Conservation (phyloP, 148 eudicot genomes). For the Camellia sinensis region DNA sequence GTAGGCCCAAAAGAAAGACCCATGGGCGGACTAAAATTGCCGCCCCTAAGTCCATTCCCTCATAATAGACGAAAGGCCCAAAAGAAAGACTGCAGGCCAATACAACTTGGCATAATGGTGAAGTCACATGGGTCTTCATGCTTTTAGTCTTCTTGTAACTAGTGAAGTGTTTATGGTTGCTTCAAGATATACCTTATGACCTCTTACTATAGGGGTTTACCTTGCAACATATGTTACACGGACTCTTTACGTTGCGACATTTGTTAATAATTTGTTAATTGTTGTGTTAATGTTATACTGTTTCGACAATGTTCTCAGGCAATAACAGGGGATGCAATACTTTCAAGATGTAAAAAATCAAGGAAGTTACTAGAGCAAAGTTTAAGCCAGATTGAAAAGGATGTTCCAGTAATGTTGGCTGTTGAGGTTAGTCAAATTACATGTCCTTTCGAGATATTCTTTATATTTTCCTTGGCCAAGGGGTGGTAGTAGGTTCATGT, state of each 20-base stretch:
- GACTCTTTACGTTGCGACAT: background rate
- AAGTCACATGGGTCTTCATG: background rate
- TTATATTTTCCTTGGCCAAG: background rate
- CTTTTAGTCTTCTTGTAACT: background rate
- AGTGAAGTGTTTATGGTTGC: background rate
- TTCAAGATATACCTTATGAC: background rate
- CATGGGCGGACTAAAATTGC: too few species aligned
- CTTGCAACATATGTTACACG: background rate
- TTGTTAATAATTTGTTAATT: background rate
- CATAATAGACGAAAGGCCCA: background rate
- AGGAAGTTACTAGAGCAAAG: conserved; percentile 48
- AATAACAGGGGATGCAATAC: conserved; percentile 56
- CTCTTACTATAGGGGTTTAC: background rate
- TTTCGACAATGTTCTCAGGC: conserved; percentile 48
- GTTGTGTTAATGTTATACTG: background rate
- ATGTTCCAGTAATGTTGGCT: conserved; percentile 67
- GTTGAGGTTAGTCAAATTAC: conserved; percentile 46
- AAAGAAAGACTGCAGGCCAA: background rate
- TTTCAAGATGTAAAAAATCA: conserved; percentile 58
- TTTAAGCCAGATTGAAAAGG: conserved; percentile 60
- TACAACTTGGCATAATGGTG: background rate
- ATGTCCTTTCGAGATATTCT: conserved; percentile 6
- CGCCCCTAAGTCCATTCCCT: background rate
- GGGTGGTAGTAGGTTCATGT: background rate
- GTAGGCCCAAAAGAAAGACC: background rate